These are phyloP conservation scores for Aureobasidium zeae DNA, from an alignment of 2,329 filamentous ascomycete species.

Conservation along the genomic window DNA sequence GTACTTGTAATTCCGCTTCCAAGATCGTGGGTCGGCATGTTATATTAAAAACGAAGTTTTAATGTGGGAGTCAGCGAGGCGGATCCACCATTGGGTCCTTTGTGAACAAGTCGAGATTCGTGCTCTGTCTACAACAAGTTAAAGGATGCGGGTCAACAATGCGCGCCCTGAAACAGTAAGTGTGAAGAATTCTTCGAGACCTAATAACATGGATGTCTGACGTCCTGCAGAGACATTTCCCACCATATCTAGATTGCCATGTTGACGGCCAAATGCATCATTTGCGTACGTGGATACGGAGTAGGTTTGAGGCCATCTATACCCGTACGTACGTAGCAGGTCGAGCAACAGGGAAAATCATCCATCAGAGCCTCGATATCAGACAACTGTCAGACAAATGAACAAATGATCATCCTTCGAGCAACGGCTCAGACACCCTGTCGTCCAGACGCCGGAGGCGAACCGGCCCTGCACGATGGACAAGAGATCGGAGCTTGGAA, in stretches of 20 bases:
- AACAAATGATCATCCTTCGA: conserved; percentile 8
- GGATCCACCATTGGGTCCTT: conserved; percentile 2
- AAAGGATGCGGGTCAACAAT: conserved; percentile 1
- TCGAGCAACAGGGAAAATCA: too few species aligned
- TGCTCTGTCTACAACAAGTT: too few species aligned
- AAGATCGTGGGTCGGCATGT: conserved; percentile 13
- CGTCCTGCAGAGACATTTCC: too few species aligned
- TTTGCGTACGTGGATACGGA: too few species aligned
- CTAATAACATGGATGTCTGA: too few species aligned
- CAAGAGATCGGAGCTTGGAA: background rate
- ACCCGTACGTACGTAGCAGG: background rate
- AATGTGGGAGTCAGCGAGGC: conserved; percentile 1
- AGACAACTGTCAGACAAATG: conserved; percentile 6
- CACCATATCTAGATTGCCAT: too few species aligned
- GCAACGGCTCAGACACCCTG: conserved; percentile 2
- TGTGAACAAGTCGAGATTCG: background rate
- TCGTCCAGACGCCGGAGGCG: background rate
- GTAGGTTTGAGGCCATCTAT: too few species aligned
- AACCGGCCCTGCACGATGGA: background rate
- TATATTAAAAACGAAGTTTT: conserved; percentile 16
- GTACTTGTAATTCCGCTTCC: conserved; percentile 9
- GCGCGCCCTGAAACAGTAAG: conserved; percentile 3
- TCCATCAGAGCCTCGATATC: background rate
- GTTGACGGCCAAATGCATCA: too few species aligned
- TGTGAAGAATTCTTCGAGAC: too few species aligned